Evolutionary conservation across 768 basidiomycete species (phyloP).

Genomic region (Leccinum truebloodii): DNA sequence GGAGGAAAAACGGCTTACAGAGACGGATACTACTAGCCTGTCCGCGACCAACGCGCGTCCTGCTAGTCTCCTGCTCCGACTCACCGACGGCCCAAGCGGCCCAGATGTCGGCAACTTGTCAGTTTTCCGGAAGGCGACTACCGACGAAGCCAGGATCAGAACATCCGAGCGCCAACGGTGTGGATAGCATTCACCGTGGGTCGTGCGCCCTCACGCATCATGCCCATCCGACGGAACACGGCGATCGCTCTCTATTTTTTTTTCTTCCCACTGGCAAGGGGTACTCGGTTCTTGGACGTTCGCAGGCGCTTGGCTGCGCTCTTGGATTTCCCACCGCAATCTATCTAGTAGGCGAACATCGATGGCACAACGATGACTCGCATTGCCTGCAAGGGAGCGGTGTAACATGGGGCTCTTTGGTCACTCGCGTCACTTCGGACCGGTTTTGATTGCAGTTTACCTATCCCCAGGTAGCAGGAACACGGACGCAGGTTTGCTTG

Average conservation of each 20-base stretch:
- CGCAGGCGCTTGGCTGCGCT: background rate
- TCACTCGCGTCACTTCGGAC: too few relatives aligned
- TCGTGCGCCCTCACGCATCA: background rate
- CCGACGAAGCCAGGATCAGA: background rate
- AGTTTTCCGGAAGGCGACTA: background rate
- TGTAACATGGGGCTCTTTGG: too few relatives aligned
- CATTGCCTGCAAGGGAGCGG: too few relatives aligned
- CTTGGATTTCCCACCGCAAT: background rate
- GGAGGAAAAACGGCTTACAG: background rate
- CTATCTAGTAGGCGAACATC: too few relatives aligned
- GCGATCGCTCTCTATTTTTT: background rate
- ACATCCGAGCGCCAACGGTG: background rate
- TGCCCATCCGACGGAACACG: background rate
- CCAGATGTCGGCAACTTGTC: background rate
- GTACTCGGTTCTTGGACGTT: background rate
- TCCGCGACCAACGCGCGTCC: background rate
- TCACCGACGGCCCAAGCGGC: background rate
- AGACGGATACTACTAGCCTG: background rate
- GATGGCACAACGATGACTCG: too few relatives aligned
- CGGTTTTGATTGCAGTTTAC: too few relatives aligned
- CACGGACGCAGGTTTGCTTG: too few relatives aligned
- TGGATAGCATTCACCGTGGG: background rate
- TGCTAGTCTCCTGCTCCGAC: constrained; percentile 4
- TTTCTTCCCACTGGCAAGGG: background rate
- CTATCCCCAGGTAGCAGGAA: too few relatives aligned